Evolutionary conservation across 1,284 basidiomycete genomes (phyloP).

Genomic region (Trametes polyzona): DNA sequence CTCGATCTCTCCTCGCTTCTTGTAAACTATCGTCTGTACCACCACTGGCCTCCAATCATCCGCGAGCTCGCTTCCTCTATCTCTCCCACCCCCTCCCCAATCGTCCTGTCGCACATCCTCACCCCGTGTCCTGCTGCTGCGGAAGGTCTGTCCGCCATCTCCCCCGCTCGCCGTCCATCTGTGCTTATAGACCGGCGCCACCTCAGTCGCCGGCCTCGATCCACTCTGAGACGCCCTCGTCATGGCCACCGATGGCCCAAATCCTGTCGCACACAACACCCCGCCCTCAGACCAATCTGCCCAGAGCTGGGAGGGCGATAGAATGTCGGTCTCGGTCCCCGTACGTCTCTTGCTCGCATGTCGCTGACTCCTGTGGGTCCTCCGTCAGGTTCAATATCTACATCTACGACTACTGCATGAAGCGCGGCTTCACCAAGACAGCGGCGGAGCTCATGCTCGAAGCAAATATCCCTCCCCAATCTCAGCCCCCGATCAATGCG

Average conservation of each 20-base stretch:
- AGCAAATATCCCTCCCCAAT: constrained; percentile 62
- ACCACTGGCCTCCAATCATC: constrained; percentile 15
- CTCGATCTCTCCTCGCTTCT: constrained; percentile 7
- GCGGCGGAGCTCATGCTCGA: constrained; percentile 65
- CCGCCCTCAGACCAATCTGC: constrained; percentile 6
- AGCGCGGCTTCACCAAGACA: constrained; percentile 74
- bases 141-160: constrained; percentile 16
- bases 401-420: constrained; percentile 80
- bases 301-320: constrained; percentile 56
- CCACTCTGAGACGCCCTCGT: constrained; percentile 10
- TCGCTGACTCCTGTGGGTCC: neutral
- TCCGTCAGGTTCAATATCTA: constrained; percentile 80
- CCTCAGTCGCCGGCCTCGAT: constrained; percentile 10
- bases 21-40: constrained; percentile 12
- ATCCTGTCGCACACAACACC: constrained; percentile 8
- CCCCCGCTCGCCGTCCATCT: neutral
- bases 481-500: constrained; percentile 76
- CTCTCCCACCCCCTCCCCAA: constrained; percentile 4
- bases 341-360: constrained; percentile 15
- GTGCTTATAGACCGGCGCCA: constrained; percentile 9
- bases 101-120: neutral
- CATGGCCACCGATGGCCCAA: constrained; percentile 26
- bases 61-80: constrained; percentile 14
- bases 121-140: constrained; percentile 20
- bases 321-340: constrained; percentile 43